Evolutionary conservation across 2,329 filamentous ascomycete species (phyloP).

Genomic region (Dactylella cylindrospora): DNA sequence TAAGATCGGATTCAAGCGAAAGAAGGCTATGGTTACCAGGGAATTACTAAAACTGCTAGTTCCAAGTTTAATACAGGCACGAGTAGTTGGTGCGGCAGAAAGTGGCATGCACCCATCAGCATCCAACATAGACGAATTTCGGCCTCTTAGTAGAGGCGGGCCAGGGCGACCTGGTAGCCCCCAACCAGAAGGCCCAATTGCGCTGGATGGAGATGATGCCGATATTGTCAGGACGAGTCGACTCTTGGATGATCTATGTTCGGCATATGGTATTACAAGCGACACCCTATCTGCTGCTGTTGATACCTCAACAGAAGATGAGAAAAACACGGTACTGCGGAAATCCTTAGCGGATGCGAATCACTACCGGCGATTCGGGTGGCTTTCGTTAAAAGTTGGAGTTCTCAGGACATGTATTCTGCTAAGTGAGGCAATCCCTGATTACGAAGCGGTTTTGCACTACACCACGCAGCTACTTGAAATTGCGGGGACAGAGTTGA

Average conservation of each 20-base stretch:
- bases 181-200: constrained; percentile 55
- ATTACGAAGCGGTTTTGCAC: constrained; percentile 83
- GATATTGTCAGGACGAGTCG: constrained; percentile 65
- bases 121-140: constrained; percentile 60
- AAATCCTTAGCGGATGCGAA: constrained; percentile 52
- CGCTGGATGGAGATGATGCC: constrained; percentile 65
- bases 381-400: constrained; percentile 77
- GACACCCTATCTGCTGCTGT: constrained; percentile 17
- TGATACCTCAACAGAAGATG: constrained; percentile 49
- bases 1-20: constrained; percentile 75
- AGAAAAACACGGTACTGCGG: constrained; percentile 54
- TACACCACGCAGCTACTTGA: constrained; percentile 83
- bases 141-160: constrained; percentile 62
- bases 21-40: constrained; percentile 85
- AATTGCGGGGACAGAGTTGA: constrained; percentile 74
- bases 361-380: constrained; percentile 63
- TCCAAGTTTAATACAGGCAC: constrained; percentile 80
- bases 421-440: constrained; percentile 88
- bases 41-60: constrained; percentile 82
- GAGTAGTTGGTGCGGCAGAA: constrained; percentile 91
- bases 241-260: constrained; percentile 64
- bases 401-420: constrained; percentile 87
- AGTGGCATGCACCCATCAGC: constrained; percentile 93
- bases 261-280: constrained; percentile 64
- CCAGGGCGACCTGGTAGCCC: constrained; percentile 55